These are phyloP conservation scores for Sechiopsis laciniata DNA, from an alignment of 306 rosid genomes.

Conservation along the genomic window DNA sequence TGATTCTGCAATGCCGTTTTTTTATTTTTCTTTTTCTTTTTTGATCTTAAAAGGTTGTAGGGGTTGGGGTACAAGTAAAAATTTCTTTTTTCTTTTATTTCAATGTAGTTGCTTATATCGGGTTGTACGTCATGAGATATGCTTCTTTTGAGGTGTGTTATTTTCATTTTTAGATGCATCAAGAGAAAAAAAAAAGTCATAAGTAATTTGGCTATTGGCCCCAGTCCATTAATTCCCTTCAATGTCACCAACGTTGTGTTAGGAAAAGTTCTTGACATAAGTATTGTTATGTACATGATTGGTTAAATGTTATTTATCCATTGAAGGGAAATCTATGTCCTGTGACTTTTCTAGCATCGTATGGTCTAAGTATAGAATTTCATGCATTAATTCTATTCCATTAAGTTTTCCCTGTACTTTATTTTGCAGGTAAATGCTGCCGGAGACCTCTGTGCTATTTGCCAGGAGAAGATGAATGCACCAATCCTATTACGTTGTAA, in stretches of 20 bases:
- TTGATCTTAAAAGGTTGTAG: neutral
- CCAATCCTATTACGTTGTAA: constrained; percentile 79
- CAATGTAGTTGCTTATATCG: neutral
- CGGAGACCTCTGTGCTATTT: constrained; percentile 88
- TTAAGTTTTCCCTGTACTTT: neutral
- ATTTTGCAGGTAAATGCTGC: constrained; percentile 59
- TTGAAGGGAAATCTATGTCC: too few relatives aligned
- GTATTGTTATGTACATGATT: neutral
- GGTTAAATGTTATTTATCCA: neutral
- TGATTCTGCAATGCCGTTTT: too few relatives aligned
- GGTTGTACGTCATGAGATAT: neutral
- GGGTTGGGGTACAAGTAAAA: neutral
- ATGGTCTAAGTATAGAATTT: neutral
- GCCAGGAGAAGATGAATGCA: constrained; percentile 87
- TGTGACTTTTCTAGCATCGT: neutral
- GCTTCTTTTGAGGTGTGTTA: neutral
- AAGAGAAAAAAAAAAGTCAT: neutral
- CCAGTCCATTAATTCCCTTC: neutral
- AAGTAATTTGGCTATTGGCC: neutral
- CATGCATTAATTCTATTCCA: neutral
- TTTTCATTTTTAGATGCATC: neutral
- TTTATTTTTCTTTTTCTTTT: neutral
- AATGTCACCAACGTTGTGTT: neutral
- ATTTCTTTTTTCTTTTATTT: neutral
- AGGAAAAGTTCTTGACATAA: neutral